Evolutionary conservation across 176 grass and related monocot genomes (phyloP), one percentile per base, ranked within the genome.

Genomic region (Eragrostis nindensis): DNA sequence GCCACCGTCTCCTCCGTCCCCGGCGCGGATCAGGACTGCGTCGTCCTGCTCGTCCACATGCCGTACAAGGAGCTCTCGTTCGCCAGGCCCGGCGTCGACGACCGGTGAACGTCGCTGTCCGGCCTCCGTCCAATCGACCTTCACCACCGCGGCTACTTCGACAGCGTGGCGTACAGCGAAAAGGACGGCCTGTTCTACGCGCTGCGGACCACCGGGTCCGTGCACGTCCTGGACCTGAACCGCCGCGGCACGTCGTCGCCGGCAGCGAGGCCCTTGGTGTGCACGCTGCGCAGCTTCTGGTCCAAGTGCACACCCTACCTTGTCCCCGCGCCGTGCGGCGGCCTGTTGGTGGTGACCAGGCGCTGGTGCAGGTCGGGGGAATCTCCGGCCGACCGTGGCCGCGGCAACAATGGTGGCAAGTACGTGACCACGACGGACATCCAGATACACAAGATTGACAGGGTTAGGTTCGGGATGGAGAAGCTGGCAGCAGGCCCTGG

Each of bases 251-350:
- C n/a, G n/a, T n/a, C 56, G 8, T 60, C n/a, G 56, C 56, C 56
- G 56, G n/a, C 56, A 22, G 56, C 22, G 56, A 4, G 56, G 56
- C n/a, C 4, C 22, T 25, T 26, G 9, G 4, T n/a, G 22, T 26
- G 56, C 22, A 60, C 56, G 8, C 10, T 60, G 7, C 11, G 3
- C 7, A 14, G 12, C 59, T 29, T 4, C 25, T 1, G 2, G 24
- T 29, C 59, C 59, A 62, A 62, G 59, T 62, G 59, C 59, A 62
- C 59, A 2, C 24, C 22, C 32, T 74, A 55, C 29, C 56, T 76
- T 22, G 74, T 26, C 56, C 19, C 43, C 57, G 45, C 24, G 41
- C 56, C 74, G 22, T 46, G 56, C 56, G 74, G 74, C 56, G 1
- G 7, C 15, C n/a, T 76, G 11, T 17, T 61, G 73, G 11, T 75